Conservation (phyloP, 202 grass and related monocot species). For the Schoenoplectus tabernaemontani region DNA sequence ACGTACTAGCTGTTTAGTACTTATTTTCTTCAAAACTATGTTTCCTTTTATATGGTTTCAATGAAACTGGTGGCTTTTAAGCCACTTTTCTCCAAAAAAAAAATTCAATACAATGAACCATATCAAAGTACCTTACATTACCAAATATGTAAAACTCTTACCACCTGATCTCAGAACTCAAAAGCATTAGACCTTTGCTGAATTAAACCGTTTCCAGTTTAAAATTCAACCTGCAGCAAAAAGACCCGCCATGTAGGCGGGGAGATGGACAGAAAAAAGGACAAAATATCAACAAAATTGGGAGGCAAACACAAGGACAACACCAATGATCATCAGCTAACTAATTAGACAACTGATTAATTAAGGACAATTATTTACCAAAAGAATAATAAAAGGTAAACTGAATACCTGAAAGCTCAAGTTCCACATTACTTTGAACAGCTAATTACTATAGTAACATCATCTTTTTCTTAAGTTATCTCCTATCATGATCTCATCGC, state of each 20-base stretch:
- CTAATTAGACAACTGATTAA: neutral
- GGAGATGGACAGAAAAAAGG: neutral
- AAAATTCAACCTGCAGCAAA: neutral
- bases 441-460: neutral
- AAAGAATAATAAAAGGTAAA: neutral
- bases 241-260: neutral
- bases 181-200: neutral
- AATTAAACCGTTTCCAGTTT: neutral
- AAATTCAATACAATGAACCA: neutral
- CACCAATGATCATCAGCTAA: neutral
- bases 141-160: neutral
- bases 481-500: neutral
- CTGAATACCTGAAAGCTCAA: neutral
- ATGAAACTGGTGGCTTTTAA: too few species aligned
- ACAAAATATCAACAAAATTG: neutral
- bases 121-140: neutral
- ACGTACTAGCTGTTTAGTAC: too few species aligned
- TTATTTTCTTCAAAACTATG: too few species aligned
- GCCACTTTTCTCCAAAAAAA: too few species aligned
- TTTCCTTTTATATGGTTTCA: too few species aligned
- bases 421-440: neutral
- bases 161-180: neutral
- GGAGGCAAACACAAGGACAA: neutral
- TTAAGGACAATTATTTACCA: neutral
- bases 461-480: neutral